These are phyloP conservation scores for Amoebophrya sp. DNA, from an alignment of 169 alveolate genomes.

Conservation along the genomic window DNA sequence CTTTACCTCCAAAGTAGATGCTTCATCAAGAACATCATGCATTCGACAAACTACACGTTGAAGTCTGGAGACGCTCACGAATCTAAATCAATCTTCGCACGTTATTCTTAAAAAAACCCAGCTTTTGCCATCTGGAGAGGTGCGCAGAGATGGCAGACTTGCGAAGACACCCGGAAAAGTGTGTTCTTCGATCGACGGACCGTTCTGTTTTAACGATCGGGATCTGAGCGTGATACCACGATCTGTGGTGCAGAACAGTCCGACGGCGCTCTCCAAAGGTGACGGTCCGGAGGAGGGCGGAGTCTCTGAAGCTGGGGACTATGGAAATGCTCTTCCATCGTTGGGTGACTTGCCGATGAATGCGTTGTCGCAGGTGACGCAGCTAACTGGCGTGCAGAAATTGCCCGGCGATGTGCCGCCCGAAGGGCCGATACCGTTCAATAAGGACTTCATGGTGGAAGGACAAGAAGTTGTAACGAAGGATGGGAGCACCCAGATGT, in stretches of 20 bases:
- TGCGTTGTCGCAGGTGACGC: background rate
- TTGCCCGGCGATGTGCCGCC: no score
- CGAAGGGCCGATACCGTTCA: no score
- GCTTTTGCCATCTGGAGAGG: background rate
- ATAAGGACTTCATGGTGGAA: no score
- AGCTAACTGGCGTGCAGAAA: background rate
- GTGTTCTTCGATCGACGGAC: background rate
- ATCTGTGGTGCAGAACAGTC: background rate
- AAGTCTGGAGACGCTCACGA: no score
- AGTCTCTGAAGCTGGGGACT: background rate
- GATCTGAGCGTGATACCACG: background rate
- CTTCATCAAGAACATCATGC: no score
- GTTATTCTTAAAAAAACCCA: background rate
- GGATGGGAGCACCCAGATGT: no score
- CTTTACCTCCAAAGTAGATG: background rate
- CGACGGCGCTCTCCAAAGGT: no score
- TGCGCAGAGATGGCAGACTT: background rate
- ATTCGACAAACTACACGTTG: no score
- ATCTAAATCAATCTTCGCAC: no score
- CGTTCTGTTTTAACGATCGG: background rate
- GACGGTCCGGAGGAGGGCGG: background rate
- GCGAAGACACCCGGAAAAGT: background rate
- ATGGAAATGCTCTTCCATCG: background rate
- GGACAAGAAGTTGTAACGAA: no score
- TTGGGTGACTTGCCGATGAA: background rate